Evolutionary conservation across 1,139 yeast species (phyloP).

Genomic region (Saccharomyces hybrid): DNA sequence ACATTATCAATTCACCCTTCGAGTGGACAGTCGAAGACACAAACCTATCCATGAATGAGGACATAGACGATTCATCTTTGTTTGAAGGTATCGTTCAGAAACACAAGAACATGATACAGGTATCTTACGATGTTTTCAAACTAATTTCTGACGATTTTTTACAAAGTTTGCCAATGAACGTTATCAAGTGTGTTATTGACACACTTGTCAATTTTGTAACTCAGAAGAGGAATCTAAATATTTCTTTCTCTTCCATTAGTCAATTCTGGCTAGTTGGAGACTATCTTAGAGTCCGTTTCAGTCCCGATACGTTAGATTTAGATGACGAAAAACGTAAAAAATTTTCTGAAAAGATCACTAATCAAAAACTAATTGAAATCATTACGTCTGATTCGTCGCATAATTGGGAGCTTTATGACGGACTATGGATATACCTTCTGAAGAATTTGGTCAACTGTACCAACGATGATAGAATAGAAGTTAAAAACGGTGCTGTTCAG

Average conservation of each 20-base stretch:
- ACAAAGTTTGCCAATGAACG: conserved; percentile 55
- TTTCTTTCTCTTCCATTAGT: conserved; percentile 83
- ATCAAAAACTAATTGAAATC: conserved; percentile 10
- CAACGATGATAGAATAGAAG: conserved; percentile 62
- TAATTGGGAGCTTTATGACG: conserved; percentile 18
- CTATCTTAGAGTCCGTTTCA: conserved; percentile 40
- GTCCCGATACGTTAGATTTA: conserved; percentile 4
- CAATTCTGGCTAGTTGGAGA: conserved; percentile 90
- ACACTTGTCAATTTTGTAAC: conserved; percentile 63
- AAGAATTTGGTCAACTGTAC: conserved; percentile 56
- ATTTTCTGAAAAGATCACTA: conserved; percentile 8
- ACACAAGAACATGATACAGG: conserved; percentile 42
- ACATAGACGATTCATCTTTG: conserved; percentile 24
- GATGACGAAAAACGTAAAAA: conserved; percentile 3
- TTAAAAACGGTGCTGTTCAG: conserved; percentile 81
- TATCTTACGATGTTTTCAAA: conserved; percentile 72
- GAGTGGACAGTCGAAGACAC: conserved; percentile 33
- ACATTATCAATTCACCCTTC: conserved; percentile 64
- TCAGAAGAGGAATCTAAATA: conserved; percentile 68
- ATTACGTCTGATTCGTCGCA: conserved; percentile 12
- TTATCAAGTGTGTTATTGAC: conserved; percentile 58
- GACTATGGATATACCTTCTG: conserved; percentile 60
- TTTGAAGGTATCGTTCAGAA: conserved; percentile 34
- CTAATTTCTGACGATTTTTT: conserved; percentile 79
- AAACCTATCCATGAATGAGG: conserved; percentile 10